A percentile compares a stretch with the other conserved stretches of the same genome.
phyloP scores from a whole-genome alignment of 192 early-diverging fungal species.

The Gaertneriomyces sp. region DNA sequence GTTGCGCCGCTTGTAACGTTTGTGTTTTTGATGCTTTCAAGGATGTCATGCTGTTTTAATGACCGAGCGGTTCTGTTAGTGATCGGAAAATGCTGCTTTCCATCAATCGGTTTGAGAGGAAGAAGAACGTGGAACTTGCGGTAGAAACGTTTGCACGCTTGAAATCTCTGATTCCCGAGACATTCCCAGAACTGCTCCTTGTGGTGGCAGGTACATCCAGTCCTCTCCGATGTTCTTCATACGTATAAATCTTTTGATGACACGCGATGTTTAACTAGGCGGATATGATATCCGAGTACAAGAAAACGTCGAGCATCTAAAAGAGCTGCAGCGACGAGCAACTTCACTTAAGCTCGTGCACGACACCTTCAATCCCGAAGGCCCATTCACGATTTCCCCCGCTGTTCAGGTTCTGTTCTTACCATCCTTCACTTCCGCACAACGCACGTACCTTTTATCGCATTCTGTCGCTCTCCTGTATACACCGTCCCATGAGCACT shows the following conservation, averaged over 20 bases:
- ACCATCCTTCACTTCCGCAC: slow-evolving; percentile 79
- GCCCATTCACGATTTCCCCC: background rate
- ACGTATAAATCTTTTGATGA: background rate
- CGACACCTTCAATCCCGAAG: background rate
- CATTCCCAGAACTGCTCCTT: slow-evolving; percentile 48
- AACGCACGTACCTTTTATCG: slow-evolving; percentile 70
- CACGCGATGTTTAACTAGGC: slow-evolving; percentile 38
- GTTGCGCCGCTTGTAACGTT: slow-evolving; percentile 50
- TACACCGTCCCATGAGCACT: slow-evolving; percentile 91
- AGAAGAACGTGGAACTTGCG: slow-evolving; percentile 83
- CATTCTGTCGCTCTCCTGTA: slow-evolving; percentile 68
- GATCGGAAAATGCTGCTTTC: slow-evolving; percentile 55
- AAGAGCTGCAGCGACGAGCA: slow-evolving; percentile 65
- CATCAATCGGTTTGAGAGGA: slow-evolving; percentile 95
- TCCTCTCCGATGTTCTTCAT: background rate
- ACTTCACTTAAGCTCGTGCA: slow-evolving; percentile 25
- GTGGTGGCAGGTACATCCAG: slow-evolving; percentile 67
- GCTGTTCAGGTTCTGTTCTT: slow-evolving; percentile 72
- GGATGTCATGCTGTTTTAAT: background rate
- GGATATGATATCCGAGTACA: slow-evolving; percentile 79
- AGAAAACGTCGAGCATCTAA: slow-evolving; percentile 85
- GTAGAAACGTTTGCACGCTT: slow-evolving; percentile 68
- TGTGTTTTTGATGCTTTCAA: slow-evolving; percentile 4
- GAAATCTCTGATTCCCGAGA: slow-evolving; percentile 16
- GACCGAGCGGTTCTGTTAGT: background rate